A percentile compares a stretch with the other conserved stretches of the same genome.
Evolutionary conservation across 2,329 filamentous ascomycete genomes (phyloP).

Genomic region (Trichoderma atroviride): DNA sequence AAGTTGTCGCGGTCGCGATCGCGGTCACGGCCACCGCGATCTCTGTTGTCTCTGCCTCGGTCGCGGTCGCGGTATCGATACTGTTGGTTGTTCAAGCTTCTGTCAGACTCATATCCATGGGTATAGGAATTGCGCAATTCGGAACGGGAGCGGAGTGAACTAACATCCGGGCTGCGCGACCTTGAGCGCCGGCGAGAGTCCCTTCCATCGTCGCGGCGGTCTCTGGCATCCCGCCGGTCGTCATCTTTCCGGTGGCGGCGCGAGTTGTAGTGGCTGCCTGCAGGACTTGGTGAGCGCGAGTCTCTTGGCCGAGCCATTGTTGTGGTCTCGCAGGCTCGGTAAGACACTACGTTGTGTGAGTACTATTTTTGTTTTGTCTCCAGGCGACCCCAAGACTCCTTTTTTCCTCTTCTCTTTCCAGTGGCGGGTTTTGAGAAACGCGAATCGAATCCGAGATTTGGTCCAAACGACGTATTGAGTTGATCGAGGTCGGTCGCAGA

Average conservation of each 20-base stretch:
- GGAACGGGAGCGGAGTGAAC: slow-evolving; percentile 33
- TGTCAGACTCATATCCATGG: slow-evolving; percentile 45
- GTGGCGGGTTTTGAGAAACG: slow-evolving; percentile 3
- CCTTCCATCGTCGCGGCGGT: slow-evolving; percentile 53
- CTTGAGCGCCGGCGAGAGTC: slow-evolving; percentile 59
- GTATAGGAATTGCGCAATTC: slow-evolving; percentile 25
- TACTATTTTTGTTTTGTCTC: slow-evolving; percentile 40
- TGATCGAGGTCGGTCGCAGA: background rate
- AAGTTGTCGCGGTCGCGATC: slow-evolving; percentile 58
- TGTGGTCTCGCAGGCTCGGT: slow-evolving; percentile 47
- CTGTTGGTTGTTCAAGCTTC: slow-evolving; percentile 44
- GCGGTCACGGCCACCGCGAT: slow-evolving; percentile 52
- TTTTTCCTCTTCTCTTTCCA: background rate
- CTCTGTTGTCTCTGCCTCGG: slow-evolving; percentile 58
- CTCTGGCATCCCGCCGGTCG: slow-evolving; percentile 56
- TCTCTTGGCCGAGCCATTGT: slow-evolving; percentile 66
- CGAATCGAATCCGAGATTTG: slow-evolving; percentile 15
- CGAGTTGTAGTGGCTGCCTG: slow-evolving; percentile 79
- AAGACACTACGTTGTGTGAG: slow-evolving; percentile 45
- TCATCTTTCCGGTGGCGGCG: slow-evolving; percentile 68
- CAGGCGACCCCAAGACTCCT: slow-evolving; percentile 18
- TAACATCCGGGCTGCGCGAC: slow-evolving; percentile 67
- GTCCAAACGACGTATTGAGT: slow-evolving; percentile 3
- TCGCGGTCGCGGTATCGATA: slow-evolving; percentile 58
- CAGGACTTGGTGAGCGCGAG: slow-evolving; percentile 88